phyloP scores from a whole-genome alignment of 2,329 filamentous ascomycete genomes.

The Plenodomus tracheiphilus region DNA sequence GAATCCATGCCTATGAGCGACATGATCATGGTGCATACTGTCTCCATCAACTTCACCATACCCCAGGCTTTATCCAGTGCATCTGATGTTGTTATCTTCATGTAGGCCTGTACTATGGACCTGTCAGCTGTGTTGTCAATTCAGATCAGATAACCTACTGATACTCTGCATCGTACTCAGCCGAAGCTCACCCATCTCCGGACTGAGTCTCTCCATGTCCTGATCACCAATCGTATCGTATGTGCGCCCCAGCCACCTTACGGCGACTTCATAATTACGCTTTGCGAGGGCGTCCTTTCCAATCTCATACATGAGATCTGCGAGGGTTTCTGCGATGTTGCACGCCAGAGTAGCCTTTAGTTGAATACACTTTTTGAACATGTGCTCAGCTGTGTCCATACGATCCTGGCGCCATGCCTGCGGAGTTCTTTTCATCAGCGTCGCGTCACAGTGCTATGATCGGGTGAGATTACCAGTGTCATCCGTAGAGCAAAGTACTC shows the following conservation, averaged over 20 bases:
- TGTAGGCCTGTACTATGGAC: constrained; percentile 57
- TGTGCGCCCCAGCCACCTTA: constrained; percentile 75
- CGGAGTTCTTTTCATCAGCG: background rate
- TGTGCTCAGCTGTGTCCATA: constrained; percentile 75
- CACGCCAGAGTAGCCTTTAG: constrained; percentile 50
- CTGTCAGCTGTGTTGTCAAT: constrained; percentile 7
- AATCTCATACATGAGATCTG: constrained; percentile 72
- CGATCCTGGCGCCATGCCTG: constrained; percentile 76
- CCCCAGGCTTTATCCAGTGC: constrained; percentile 57
- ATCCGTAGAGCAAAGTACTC: constrained; percentile 71
- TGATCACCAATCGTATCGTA: constrained; percentile 61
- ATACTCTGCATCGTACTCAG: constrained; percentile 65
- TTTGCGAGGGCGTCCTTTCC: constrained; percentile 63
- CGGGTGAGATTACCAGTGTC: constrained; percentile 61
- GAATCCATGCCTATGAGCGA: background rate
- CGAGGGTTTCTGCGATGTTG: constrained; percentile 61
- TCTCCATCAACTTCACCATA: constrained; percentile 64
- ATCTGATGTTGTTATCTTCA: constrained; percentile 53
- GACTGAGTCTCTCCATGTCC: constrained; percentile 59
- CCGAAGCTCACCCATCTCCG: constrained; percentile 65
- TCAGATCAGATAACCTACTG: constrained; percentile 27
- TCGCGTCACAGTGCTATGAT: background rate
- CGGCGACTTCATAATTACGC: constrained; percentile 58
- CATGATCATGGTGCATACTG: constrained; percentile 25
- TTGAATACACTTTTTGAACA: constrained; percentile 65